Percentiles rank a stretch among this genome's conserved stretches.
These are phyloP conservation scores for Austroboletus sp. DNA, from an alignment of 1,284 basidiomycete species.

Conservation along the genomic window DNA sequence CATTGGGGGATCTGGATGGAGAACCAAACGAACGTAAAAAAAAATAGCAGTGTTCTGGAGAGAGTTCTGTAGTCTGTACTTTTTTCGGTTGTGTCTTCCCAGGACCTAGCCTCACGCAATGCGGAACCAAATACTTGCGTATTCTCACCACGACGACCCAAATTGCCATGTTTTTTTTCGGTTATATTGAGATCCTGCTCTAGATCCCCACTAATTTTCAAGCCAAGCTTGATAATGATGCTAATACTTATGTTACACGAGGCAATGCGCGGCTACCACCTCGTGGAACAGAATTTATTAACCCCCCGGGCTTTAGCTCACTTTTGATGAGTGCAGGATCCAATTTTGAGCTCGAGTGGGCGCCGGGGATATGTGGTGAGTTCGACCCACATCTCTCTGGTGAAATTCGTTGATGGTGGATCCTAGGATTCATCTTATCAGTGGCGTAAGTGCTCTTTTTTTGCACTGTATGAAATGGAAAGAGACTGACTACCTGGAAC, in stretches of 20 bases:
- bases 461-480: not conserved
- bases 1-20: constrained; percentile 26
- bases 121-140: not conserved
- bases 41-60: not conserved
- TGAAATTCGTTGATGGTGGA: not conserved
- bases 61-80: constrained; percentile 11
- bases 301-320: not conserved
- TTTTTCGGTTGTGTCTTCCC: constrained; percentile 8
- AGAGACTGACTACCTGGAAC: not conserved
- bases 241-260: not conserved
- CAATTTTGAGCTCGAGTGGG: not conserved
- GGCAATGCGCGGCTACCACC: not conserved
- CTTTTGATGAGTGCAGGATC: not conserved
- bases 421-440: constrained; percentile 6
- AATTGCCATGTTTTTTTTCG: not conserved
- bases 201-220: not conserved
- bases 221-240: not conserved
- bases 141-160: constrained; percentile 1
- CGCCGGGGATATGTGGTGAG: constrained; percentile 6
- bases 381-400: not conserved
- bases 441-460: constrained; percentile 3
- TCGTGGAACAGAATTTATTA: not conserved
- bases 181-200: not conserved
- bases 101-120: not conserved
- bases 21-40: constrained; percentile 25